These are phyloP conservation scores for Aspergillus ustus DNA, from an alignment of 2,329 filamentous ascomycete species.

Conservation along the genomic window DNA sequence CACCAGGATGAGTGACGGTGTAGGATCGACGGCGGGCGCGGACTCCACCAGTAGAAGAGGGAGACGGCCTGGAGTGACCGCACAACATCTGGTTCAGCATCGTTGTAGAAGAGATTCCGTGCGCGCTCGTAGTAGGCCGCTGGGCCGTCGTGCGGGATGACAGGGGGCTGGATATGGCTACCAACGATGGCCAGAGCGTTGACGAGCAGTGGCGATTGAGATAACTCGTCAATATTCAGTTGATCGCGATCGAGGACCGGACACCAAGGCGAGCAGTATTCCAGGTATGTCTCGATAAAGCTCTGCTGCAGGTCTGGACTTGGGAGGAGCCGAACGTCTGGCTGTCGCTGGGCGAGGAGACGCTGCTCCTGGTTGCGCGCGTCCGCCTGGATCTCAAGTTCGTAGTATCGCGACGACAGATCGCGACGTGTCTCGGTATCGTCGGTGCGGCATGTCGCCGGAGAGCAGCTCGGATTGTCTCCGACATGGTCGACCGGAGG, in stretches of 20 bases:
- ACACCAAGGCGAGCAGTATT: slow-evolving; percentile 18
- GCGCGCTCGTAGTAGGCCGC: slow-evolving; percentile 48
- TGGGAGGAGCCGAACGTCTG: slow-evolving; percentile 7
- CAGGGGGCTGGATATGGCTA: slow-evolving; percentile 49
- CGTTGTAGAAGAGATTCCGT: slow-evolving; percentile 46
- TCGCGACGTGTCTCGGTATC: slow-evolving; percentile 9
- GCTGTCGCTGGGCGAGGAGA: slow-evolving; percentile 2
- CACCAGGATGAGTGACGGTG: slow-evolving; percentile 51
- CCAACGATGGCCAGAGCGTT: slow-evolving; percentile 46
- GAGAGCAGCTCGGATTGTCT: slow-evolving; percentile 5
- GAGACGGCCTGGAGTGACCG: slow-evolving; percentile 43
- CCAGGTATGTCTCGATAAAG: slow-evolving; percentile 20
- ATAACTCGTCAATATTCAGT: slow-evolving; percentile 9
- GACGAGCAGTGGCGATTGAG: slow-evolving; percentile 15
- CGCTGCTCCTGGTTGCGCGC: slow-evolving; percentile 17
- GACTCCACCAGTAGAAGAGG: slow-evolving; percentile 54
- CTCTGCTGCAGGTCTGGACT: slow-evolving; percentile 19
- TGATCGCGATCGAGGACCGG: slow-evolving; percentile 16
- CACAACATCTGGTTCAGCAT: slow-evolving; percentile 46
- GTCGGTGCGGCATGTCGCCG: slow-evolving; percentile 10
- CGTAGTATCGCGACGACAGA: slow-evolving; percentile 15
- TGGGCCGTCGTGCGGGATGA: slow-evolving; percentile 46
- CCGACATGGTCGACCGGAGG: background rate
- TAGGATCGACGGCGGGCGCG: slow-evolving; percentile 41
- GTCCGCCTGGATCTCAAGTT: slow-evolving; percentile 19